Evolutionary conservation across 139 green algal genomes (phyloP), one percentile per base, ranked within the genome.

Genomic region (Marvania coccoides): DNA sequence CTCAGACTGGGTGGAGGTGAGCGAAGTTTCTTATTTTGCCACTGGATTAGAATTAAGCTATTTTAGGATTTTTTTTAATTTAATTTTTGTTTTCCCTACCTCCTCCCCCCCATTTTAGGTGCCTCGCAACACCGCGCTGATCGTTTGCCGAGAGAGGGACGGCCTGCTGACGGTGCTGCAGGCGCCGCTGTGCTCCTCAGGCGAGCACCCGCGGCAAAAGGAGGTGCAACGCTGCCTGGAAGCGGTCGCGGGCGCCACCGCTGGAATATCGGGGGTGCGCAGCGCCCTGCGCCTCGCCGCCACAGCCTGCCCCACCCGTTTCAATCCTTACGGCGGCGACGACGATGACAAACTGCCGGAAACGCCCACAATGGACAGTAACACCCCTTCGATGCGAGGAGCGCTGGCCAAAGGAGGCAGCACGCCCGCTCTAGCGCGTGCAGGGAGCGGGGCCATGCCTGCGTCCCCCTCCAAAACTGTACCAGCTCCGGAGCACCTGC

Each of bases 141-240:
- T 92, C 30, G 70, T 96, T 30, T 87, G 71, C 4, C 75, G 83
- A 0, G 88, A 94, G 59, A 90, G 87, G 75, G 79, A 69, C n/a
- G 84, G 83, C 57, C 86, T 84, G 47, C 56, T 96, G n/a, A 91
- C 87, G 72, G 77, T 91, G 31, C 37, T 95, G 66, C 80, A 82
- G 31, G 67, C 73, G 14, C 81, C 86, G 15, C 53, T 90, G 29
- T 39, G 55, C 5, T 35, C 65, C 5, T 40, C 29, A 30, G 42
- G 38, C 26, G 71, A 61, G 45, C 67, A 85, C 23, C 61, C 67
- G 3, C 57, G 74, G 13, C 72, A 85, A 63, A 65, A 75, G 35
- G 83, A 90, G 61, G 70, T 86, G 36, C 30, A 54, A 24, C 59
- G 59, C 29, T 90, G 82, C 73, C 69, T 95, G 58, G 87, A 91